Conservation (phyloP, 495 filamentous ascomycete genomes). For the Penicillium turbatum region DNA sequence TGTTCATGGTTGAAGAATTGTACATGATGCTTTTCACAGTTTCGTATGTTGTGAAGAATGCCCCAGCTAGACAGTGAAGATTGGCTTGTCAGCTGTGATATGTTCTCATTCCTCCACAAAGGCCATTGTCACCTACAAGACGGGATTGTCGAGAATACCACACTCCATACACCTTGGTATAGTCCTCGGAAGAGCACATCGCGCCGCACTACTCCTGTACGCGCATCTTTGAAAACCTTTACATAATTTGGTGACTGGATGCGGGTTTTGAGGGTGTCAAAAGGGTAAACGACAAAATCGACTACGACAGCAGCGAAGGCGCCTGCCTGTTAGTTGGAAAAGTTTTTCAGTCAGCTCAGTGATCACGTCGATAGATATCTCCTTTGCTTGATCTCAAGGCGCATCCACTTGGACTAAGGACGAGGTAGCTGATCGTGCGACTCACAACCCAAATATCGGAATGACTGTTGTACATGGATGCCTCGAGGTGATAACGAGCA, state of each 20-base stretch:
- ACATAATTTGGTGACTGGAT: constrained; percentile 73
- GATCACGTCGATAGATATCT: not conserved
- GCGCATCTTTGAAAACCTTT: constrained; percentile 53
- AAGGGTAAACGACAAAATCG: constrained; percentile 74
- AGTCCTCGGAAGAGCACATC: constrained; percentile 64
- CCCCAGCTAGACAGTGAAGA: constrained; percentile 58
- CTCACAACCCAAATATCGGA: constrained; percentile 50
- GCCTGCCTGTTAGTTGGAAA: constrained; percentile 56
- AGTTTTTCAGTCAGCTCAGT: not conserved
- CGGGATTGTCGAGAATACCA: constrained; percentile 82
- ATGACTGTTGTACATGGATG: constrained; percentile 45
- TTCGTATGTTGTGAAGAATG: constrained; percentile 92
- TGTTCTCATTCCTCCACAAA: not conserved
- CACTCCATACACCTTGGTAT: constrained; percentile 85
- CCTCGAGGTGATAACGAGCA: not conserved
- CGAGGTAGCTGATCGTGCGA: constrained; percentile 6
- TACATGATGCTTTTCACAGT: constrained; percentile 57
- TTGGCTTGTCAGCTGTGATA: not conserved
- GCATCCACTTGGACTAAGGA: not conserved
- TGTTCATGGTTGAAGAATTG: constrained; percentile 26
- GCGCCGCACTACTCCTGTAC: constrained; percentile 49
- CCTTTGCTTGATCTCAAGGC: not conserved
- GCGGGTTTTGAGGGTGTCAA: constrained; percentile 83
- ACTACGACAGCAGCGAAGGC: constrained; percentile 75
- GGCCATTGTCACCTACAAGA: constrained; percentile 53